These are phyloP conservation scores for Pezicula rhizophila DNA, from an alignment of 2,329 filamentous ascomycete genomes.

Conservation along the genomic window DNA sequence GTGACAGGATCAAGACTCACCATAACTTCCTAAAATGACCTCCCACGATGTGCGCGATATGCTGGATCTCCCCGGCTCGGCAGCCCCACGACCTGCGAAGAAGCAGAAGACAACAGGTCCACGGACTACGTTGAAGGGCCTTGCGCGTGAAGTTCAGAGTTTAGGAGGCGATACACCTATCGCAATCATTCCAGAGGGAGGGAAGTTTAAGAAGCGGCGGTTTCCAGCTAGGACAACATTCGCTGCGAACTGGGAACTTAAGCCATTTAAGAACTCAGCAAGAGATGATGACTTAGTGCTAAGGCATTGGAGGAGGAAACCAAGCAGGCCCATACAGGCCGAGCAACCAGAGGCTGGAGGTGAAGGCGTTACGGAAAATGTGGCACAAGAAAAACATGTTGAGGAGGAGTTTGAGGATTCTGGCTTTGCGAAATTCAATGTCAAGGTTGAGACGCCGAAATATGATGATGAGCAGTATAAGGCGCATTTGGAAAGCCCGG, in stretches of 20 bases:
- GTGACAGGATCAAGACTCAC: neutral
- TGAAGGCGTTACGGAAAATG: constrained; percentile 28
- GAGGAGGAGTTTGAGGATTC: constrained; percentile 46
- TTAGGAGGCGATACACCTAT: constrained; percentile 62
- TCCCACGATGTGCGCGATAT: constrained; percentile 83
- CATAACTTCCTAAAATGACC: constrained; percentile 46
- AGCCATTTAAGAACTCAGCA: constrained; percentile 71
- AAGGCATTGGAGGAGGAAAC: constrained; percentile 73
- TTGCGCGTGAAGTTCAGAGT: constrained; percentile 61
- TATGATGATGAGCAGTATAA: constrained; percentile 88
- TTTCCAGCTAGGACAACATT: constrained; percentile 46
- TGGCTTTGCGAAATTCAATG: constrained; percentile 80
- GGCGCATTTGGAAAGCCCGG: constrained; percentile 61
- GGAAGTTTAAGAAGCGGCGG: constrained; percentile 53
- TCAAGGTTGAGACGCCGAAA: constrained; percentile 68
- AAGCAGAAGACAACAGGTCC: constrained; percentile 65
- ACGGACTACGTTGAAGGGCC: constrained; percentile 53
- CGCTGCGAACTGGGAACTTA: constrained; percentile 58
- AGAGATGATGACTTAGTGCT: constrained; percentile 66
- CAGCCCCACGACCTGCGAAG: constrained; percentile 57
- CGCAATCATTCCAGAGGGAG: constrained; percentile 56
- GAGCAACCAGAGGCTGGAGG: too few species aligned
- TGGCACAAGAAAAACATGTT: constrained; percentile 31
- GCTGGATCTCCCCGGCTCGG: constrained; percentile 67
- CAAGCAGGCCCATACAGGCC: constrained; percentile 34